Base-by-base conservation (phyloP, 2,329 filamentous ascomycete species). In the Penicillium hesseltinei region DNA sequence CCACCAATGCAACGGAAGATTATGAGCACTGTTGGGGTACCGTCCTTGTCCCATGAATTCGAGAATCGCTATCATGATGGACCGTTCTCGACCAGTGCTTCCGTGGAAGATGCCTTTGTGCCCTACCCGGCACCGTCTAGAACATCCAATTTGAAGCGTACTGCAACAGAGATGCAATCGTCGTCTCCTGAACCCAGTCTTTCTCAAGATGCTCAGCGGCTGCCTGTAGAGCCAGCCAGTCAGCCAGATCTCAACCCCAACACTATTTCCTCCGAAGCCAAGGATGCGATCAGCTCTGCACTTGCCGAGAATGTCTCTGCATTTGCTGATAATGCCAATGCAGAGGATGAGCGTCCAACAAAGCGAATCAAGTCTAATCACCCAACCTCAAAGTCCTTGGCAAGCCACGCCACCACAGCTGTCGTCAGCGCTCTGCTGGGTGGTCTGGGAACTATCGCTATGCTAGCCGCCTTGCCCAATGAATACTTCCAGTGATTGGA, bases 391-490 rank as follows among this genome's bases (percentile, higher is more conserved):
- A 51, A 54, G 10, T 68, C 50, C 25, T 51, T 78, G 25, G 63
- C 67, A 46, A 73, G 70, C 53, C 74, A 78, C 63, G 74, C 73
- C 31, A 70, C 72, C 21, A 74, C 72, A 29, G 75, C 77, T 27
- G 56, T 75, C 3, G 59, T 74, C 5, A 76, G 77, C 25, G 75
- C 75, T 36, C 57, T 77, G 17, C 68, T 77, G 43, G 77, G 77
- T 48, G 72, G 75, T 6, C 65, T 79, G 35, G 72, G 76, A 23
- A 75, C 75, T 17, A 69, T 79, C 40, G 69, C 72, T 42, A 64
- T 72, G 19, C 67, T 80, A 44, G 75, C 76, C 13, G 69, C 76
- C 25, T 68, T 80, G 15, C 77, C 77, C 9, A 66, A 72, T 6
- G 75, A 78, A 51, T 79, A 73, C 62, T 79, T 79, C 62, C 62